phyloP scores from a whole-genome alignment of 169 alveolate species.

The Plasmodium falciparum region DNA sequence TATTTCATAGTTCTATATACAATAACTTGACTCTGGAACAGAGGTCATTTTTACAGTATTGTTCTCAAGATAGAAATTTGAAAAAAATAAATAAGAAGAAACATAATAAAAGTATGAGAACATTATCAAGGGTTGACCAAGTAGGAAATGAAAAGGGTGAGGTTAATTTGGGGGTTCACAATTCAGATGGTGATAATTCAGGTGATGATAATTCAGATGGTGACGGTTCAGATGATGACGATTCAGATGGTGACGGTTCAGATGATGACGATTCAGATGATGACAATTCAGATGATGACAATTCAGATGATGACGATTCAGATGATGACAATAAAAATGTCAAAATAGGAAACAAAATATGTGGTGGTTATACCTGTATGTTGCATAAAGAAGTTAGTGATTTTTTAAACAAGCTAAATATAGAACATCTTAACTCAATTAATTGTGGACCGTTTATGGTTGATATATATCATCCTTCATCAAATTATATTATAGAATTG shows the following conservation, averaged over 20 bases:
- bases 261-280: background rate
- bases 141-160: background rate
- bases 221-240: background rate
- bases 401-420: constrained; percentile 25
- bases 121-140: background rate
- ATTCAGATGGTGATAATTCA: constrained; percentile 1
- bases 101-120: background rate
- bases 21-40: constrained; percentile 43
- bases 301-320: background rate
- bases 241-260: background rate
- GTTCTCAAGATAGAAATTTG: constrained; percentile 48
- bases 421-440: constrained; percentile 55
- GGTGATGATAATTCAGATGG: background rate
- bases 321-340: background rate
- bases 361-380: constrained; percentile 70
- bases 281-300: background rate
- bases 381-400: constrained; percentile 68
- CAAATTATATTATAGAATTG: constrained; percentile 65
- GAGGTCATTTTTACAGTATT: constrained; percentile 24
- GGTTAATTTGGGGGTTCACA: background rate
- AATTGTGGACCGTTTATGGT: constrained; percentile 73
- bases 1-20: constrained; percentile 25
- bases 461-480: constrained; percentile 56
- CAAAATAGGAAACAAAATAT: constrained; percentile 51
- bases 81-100: constrained; percentile 23